phyloP scores from a whole-genome alignment of 2,329 filamentous ascomycete species.

The Septoria linicola region DNA sequence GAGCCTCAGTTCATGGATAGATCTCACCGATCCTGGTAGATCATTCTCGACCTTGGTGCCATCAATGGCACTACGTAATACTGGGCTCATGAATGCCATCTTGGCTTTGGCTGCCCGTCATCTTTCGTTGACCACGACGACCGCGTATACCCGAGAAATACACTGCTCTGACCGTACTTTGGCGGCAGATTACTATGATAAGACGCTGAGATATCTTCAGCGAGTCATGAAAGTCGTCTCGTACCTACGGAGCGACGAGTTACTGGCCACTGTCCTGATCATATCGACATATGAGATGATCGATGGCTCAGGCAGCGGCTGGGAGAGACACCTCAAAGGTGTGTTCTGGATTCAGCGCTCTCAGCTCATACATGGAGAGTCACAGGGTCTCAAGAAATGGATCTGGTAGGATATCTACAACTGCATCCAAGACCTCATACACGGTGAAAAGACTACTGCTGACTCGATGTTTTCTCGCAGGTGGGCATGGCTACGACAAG shows the following conservation, averaged over 20 bases:
- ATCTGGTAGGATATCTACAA: slow-evolving; percentile 70
- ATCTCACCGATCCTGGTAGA: slow-evolving; percentile 46
- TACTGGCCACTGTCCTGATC: slow-evolving; percentile 59
- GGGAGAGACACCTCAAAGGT: slow-evolving; percentile 63
- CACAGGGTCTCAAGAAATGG: slow-evolving; percentile 55
- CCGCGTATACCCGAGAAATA: too few species aligned
- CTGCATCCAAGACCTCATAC: too few species aligned
- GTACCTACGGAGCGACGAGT: slow-evolving; percentile 58
- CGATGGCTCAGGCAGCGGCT: slow-evolving; percentile 56
- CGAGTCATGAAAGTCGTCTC: slow-evolving; percentile 58
- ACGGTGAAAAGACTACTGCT: too few species aligned
- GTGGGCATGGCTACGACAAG: slow-evolving; percentile 64
- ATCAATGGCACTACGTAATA: slow-evolving; percentile 51
- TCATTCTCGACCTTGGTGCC: slow-evolving; percentile 43
- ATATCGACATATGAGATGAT: slow-evolving; percentile 67
- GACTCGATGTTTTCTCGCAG: too few species aligned
- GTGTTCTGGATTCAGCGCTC: slow-evolving; percentile 67
- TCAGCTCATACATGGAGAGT: slow-evolving; percentile 60
- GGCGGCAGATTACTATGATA: slow-evolving; percentile 58
- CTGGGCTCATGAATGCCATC: slow-evolving; percentile 58
- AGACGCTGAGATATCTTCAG: slow-evolving; percentile 62
- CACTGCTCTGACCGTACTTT: slow-evolving; percentile 34
- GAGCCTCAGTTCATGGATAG: slow-evolving; percentile 42
- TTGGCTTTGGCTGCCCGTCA: slow-evolving; percentile 47
- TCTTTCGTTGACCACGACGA: too few species aligned